Conservation (phyloP, 257 asterid genomes). For the Leptodermis oblonga region DNA sequence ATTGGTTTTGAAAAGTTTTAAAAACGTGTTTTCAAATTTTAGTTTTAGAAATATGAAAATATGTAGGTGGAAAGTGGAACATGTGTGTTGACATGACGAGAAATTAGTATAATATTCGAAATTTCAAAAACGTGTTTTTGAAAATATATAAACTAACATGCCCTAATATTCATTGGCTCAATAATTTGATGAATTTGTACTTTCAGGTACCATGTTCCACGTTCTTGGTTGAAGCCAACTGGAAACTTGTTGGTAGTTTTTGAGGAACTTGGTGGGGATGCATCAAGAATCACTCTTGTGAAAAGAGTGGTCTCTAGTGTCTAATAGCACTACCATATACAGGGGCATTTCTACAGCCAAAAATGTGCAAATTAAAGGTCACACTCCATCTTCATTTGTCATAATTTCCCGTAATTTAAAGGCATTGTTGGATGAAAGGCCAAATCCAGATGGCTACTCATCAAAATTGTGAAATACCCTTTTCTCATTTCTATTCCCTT, state of each 20-base stretch:
- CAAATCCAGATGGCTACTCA: not conserved
- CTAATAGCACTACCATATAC: constrained; percentile 15
- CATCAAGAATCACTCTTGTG: constrained; percentile 70
- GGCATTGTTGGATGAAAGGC: not conserved
- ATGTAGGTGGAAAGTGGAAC: no score
- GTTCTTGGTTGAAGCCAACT: constrained; percentile 76
- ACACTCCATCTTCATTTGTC: not conserved
- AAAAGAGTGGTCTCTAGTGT: constrained; percentile 47
- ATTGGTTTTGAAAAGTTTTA: no score
- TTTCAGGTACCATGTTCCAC: constrained; percentile 90
- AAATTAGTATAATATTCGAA: no score
- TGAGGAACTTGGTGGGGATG: constrained; percentile 93
- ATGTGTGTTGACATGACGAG: no score
- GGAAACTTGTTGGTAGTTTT: constrained; percentile 64
- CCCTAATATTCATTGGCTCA: not conserved
- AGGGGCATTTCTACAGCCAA: not conserved
- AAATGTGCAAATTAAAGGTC: not conserved
- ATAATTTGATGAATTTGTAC: constrained; percentile 1
- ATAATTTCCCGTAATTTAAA: not conserved
- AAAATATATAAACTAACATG: no score
- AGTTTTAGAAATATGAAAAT: no score
- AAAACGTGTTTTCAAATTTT: no score
- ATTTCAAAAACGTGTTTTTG: no score
- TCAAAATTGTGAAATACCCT: not conserved
- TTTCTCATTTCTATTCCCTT: not conserved